A percentile compares a stretch with the other conserved stretches of the same genome.
phyloP scores from a whole-genome alignment of 2,329 filamentous ascomycete species.

The Xylariaceae sp. region DNA sequence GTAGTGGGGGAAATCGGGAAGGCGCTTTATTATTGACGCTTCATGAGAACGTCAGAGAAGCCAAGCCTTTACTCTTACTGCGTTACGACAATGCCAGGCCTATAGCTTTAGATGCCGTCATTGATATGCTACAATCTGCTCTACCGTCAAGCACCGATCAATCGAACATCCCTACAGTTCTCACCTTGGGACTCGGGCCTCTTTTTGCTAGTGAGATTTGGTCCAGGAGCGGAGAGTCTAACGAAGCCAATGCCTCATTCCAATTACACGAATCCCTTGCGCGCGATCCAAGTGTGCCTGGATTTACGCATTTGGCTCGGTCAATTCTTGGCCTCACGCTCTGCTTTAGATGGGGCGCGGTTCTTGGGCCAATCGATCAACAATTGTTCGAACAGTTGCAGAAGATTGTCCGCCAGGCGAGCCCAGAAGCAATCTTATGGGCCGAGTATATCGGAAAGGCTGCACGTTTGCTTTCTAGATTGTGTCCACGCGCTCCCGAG shows the following conservation, averaged over 20 bases:
- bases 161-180: conserved; percentile 38
- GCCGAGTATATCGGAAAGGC: conserved; percentile 50
- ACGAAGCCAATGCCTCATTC: conserved; percentile 57
- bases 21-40: conserved; percentile 74
- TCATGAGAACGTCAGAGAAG: conserved; percentile 52
- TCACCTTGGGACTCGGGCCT: conserved; percentile 40
- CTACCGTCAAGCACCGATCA: conserved; percentile 40
- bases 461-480: conserved; percentile 40
- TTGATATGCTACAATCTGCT: conserved; percentile 39
- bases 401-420: conserved; percentile 38
- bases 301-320: conserved; percentile 67
- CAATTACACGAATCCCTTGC: conserved; percentile 70
- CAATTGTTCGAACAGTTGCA: conserved; percentile 42
- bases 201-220: conserved; percentile 51
- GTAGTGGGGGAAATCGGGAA: conserved; percentile 81
- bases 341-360: conserved; percentile 70
- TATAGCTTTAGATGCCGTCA: conserved; percentile 36
- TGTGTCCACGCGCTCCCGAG: conserved; percentile 42
- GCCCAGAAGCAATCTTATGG: conserved; percentile 46
- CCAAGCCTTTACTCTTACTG: conserved; percentile 57
- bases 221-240: conserved; percentile 46
- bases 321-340: conserved; percentile 67
- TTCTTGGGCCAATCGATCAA: conserved; percentile 47
- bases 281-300: conserved; percentile 64
- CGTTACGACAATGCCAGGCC: conserved; percentile 13